Base-by-base conservation (phyloP, 2,329 filamentous ascomycete genomes). In the Claviceps monticola region DNA sequence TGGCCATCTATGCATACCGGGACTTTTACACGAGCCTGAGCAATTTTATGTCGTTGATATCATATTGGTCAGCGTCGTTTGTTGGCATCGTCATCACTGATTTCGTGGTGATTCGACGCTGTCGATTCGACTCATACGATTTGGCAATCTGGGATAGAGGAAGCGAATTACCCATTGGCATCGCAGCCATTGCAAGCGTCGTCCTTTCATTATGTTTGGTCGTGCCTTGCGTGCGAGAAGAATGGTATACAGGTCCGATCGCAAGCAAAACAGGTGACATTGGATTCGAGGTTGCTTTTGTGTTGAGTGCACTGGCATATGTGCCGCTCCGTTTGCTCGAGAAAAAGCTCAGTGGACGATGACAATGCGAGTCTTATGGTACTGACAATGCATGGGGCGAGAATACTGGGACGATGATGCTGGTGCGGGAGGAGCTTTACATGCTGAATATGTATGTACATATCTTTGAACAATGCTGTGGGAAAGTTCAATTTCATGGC, bases 261-360 rank as follows among this genome's bases (percentile, higher is more conserved):
- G 80, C 79, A 0, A 64, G 71, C 62, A 73, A 58, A 38, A 80
- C 79, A 11, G 81, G 81, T 0, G 80, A 84, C 56, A 76, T 84
- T 61, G 82, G 81, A 0, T 83, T 84, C 53, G 81, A 84, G 67
- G 65, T 81, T 61, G 80, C 80, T 0, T 75, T 83, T 59, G 70
- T 71, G 29, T 60, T 78, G 52, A 74, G 73, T 13, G 70, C 63
- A 1, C 11, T 77, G 36, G 61, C 69, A 26, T 79, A 77, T 51
- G 48, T 75, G 1, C 73, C 74, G 3, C 61, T 78, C 13, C 65
- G 75, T 6, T 70, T 65, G 58, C 48, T 70, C 0, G 75, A 78
- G 63, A 71, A 66, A 54, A 65, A 63, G 46, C 44, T 62, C 37
- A 47, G 46, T 17, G 38, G 51, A 17, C 51, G 51, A 34, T 53